Percentiles rank a stretch among this genome's conserved stretches.
phyloP scores from a whole-genome alignment of 1,284 basidiomycete species.

The Sutorius eximius region DNA sequence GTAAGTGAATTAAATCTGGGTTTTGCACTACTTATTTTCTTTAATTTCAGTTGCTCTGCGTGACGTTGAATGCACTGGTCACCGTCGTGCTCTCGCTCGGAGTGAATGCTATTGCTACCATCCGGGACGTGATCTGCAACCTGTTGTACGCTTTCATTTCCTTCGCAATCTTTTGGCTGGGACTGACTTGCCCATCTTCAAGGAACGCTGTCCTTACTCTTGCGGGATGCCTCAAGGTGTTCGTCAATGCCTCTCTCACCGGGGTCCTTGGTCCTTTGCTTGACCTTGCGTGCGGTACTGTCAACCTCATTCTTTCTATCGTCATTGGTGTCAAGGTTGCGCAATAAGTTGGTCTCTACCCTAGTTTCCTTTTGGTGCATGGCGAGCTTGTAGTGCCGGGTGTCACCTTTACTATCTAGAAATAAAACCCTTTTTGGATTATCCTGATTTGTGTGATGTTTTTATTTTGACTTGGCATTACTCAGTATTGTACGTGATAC shows the following conservation, averaged over 20 bases:
- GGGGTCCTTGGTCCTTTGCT: slow-evolving; percentile 10
- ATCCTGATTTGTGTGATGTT: background rate
- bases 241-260: background rate
- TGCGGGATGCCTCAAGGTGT: slow-evolving; percentile 7
- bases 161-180: too few relatives aligned
- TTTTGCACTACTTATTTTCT: accelerated
- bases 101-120: background rate
- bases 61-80: slow-evolving; percentile 10
- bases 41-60: slow-evolving; percentile 6
- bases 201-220: slow-evolving; percentile 3
- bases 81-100: background rate
- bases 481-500: background rate
- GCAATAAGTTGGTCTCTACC: slow-evolving; percentile 6
- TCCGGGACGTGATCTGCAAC: slow-evolving; percentile 4
- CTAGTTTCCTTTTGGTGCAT: slow-evolving; percentile 9
- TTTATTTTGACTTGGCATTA: background rate
- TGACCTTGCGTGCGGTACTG: background rate
- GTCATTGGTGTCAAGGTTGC: background rate
- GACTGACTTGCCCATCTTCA: background rate
- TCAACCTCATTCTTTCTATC: slow-evolving; percentile 2
- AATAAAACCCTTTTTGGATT: background rate
- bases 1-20: background rate
- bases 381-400: slow-evolving; percentile 8
- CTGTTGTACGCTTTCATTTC: slow-evolving; percentile 9
- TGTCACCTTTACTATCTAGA: slow-evolving; percentile 1